Evolutionary conservation across 495 filamentous ascomycete species (phyloP), one percentile per base, ranked within the genome.

Genomic region (Corynascus novoguineensis): DNA sequence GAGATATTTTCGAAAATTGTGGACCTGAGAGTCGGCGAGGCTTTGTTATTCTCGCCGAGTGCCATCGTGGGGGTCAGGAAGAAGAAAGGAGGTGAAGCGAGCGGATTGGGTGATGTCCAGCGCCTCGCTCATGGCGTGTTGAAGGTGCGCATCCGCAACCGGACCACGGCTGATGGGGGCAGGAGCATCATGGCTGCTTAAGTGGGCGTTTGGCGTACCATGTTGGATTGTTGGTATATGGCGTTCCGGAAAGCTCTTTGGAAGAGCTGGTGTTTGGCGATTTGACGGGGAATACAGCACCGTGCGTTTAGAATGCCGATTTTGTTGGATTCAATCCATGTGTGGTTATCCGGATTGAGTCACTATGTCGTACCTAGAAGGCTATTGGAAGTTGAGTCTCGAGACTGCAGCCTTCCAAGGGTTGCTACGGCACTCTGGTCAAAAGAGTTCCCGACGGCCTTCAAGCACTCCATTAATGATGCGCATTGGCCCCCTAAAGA

Each of bases 41-140:
- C 83, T 4, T 66, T 89, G 19, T 52, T 90, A 5, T 90, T 89
- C 60, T 78, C 79, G 34, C 84, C 87, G 0, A 78, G 77, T 5
- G 82, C 81, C 0, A 72, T 83, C 29, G 64, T 86, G 15, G 64
- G 72, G 11, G 60, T 78, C 52, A 38, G 58, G 57, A 64, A 46
- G 62, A 37, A 38, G n/a, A 49, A 57, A 10, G 59, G 40, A 44
- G 60, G 22, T 7, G 44, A 46, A 8, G 47, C 58, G 21, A 56
- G 45, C 8, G 22, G 24, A 21, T 9, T 29, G 46, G 38, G 50
- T 48, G 49, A 48, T 15, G 62, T 73, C 31, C 62, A 62, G 62
- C 74, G 71, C 35, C 68, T 84, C 4, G 78, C 70, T 0, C 57
- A 69, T 10, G 71, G 73, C 1, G 79, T 76, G 41, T 38, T 82